These are phyloP conservation scores for Chamaenerion angustifolium DNA, from an alignment of 345 rosid genomes.

Conservation along the genomic window DNA sequence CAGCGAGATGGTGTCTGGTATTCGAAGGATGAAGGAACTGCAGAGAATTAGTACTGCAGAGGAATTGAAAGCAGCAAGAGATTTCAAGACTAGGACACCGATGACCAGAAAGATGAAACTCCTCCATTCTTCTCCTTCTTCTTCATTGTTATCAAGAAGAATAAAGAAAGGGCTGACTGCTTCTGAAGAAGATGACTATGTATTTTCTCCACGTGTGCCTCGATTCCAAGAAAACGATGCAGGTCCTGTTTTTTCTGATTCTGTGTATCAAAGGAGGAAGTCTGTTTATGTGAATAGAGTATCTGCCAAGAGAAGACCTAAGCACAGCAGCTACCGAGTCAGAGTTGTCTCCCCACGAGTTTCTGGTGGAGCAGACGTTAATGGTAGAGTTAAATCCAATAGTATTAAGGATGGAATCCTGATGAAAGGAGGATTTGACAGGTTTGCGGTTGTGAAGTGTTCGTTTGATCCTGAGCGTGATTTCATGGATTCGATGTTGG, in stretches of 20 bases:
- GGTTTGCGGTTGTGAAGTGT: constrained; percentile 61
- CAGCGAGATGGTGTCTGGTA: constrained; percentile 28
- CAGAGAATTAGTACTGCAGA: no score
- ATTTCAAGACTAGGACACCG: constrained; percentile 20
- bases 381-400: constrained; percentile 42
- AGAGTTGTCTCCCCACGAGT: constrained; percentile 47
- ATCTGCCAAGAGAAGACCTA: constrained; percentile 26
- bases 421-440: constrained; percentile 25
- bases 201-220: no score
- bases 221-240: constrained; percentile 10
- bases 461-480: constrained; percentile 63
- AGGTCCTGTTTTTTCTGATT: constrained; percentile 5
- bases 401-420: constrained; percentile 22
- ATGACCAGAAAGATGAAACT: constrained; percentile 7
- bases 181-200: no score
- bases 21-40: constrained; percentile 28
- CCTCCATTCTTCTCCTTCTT: no score
- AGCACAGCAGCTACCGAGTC: constrained; percentile 28
- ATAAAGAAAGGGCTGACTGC: constrained; percentile 16
- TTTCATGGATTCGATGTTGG: constrained; percentile 79
- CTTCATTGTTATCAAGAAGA: no score
- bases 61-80: constrained; percentile 44
- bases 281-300: constrained; percentile 48
- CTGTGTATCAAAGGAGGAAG: constrained; percentile 26
- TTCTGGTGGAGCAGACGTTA: constrained; percentile 41